Conservation (phyloP, 768 basidiomycete genomes). For the Artomyces pyxidatus region DNA sequence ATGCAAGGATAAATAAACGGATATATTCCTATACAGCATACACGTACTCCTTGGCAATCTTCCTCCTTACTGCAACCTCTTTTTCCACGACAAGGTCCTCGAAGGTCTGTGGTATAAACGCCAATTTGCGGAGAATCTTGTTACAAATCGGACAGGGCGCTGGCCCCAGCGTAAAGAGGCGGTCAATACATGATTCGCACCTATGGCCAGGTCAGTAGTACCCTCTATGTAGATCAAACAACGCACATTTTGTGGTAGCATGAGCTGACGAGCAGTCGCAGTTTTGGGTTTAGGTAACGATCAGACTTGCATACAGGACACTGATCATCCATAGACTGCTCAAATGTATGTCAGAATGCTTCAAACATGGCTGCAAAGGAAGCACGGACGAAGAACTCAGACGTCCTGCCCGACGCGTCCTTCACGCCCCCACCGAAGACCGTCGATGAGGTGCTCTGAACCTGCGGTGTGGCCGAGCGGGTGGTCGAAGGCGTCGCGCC, state of each 20-base stretch:
- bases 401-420: conserved; percentile 73
- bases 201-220: conserved; percentile 29
- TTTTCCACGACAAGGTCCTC: conserved; percentile 91
- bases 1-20: not conserved
- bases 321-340: conserved; percentile 81
- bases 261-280: conserved; percentile 87
- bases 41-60: conserved; percentile 83
- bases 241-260: conserved; percentile 97
- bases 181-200: conserved; percentile 98
- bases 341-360: conserved; percentile 1
- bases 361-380: not conserved
- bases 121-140: conserved; percentile 80
- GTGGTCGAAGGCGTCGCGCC: conserved; percentile 42
- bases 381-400: conserved; percentile 69
- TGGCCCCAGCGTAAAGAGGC: conserved; percentile 90
- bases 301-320: conserved; percentile 98
- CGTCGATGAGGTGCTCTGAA: conserved; percentile 65
- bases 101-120: conserved; percentile 94
- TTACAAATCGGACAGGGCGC: conserved; percentile 94
- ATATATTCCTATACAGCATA: not conserved
- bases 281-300: conserved; percentile 88
- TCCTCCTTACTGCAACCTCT: conserved; percentile 81
- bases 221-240: not conserved
- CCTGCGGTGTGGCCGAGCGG: conserved; percentile 57
- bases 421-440: conserved; percentile 81